Evolutionary conservation across 2,329 filamentous ascomycete species (phyloP), one percentile per base, ranked within the genome.

Genomic region (Claviceps cyperi): DNA sequence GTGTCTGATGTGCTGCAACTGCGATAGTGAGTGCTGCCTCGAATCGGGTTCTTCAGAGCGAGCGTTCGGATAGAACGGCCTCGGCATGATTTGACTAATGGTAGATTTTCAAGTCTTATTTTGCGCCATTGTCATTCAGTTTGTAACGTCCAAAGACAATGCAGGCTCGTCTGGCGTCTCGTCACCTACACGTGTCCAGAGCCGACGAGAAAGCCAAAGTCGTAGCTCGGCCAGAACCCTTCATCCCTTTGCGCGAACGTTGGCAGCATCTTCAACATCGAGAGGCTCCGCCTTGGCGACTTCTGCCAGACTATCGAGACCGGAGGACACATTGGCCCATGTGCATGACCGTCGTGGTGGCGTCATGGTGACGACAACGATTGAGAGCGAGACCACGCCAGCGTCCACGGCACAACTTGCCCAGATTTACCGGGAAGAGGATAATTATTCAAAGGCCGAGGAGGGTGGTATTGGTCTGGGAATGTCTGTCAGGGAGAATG

Each of bases 1-100:
- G 2, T 83, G 78, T 55, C 69, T 83, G 4, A 78, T 81, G 66
- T 78, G 77, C 57, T 84, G 80, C 58, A 83, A 82, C 57, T 70
- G 72, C 53, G 80, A 83, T 58, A 74, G 78, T 79, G 62, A 58
- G 70, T 64, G 5, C 19, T 40, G n/a, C 43, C 1, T 22, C 1
- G 11, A 17, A 32, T 13, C 21, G 28, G 6, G 36, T 32, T 32
- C 1, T 32, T 32, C 3, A 9, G 3, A 11, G 8, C 28, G 28
- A 11, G 13, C 15, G 3, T 43, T 43, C 5, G 40, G 40, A 24
- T 15, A 15, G 21, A 24, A 14, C 21, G 14, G 4, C 24, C 9
- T 14, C 52, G 17, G 28, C 14, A 21, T 41, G 5, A 37, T 15
- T 21, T 13, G 17, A 37, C 19, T 15, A 36, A 44, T 44, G 14